Base-by-base conservation (phyloP, 345 rosid genomes). In the Mangifera indica region DNA sequence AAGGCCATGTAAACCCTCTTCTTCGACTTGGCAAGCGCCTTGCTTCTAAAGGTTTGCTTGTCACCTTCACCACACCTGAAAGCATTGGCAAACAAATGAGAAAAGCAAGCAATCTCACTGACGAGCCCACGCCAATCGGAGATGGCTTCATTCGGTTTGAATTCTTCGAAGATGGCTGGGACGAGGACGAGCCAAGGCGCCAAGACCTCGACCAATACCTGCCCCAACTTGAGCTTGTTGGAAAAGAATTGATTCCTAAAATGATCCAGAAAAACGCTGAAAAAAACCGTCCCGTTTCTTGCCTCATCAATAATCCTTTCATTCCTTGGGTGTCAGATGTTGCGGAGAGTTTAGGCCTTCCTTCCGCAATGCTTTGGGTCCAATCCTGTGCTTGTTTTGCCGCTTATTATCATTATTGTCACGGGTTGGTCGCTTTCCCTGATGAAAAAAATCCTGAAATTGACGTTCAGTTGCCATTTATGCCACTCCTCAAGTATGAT, bases 361-460 rank as follows among this genome's bases (percentile, higher is more conserved):
- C 98, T 21, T 90, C 89, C 21, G 97, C 97, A 1, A 74, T 91
- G 80, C 93, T 94, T 5, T 94, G 97, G 98, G 93, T 94, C 17
- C 97, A 94, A 49, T 92, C 98, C 9, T 90, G 92, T 8, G 96
- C 95, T 0, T 86, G 89, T 72, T 89, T 94, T 44, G 78, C 91
- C 0, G 72, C 89, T 25, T 94, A 94, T 69, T 94, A 90, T 55
- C 85, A 90, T 77, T 90, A 78, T 77, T 72, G 70, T 73, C 85
- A 87, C 52, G 74, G 76, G 8, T 77, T 83, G 21, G 85, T 78
- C 11, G 74, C 81, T 0, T 94, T 94, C 71, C 98, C 98, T 3
- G 80, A 48, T 0, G 76, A 87, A 69, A 62, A 73, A 20, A 82
- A 86, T 0, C 89, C 88, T 8, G 84, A 85, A 67, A 76, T 73